Evolutionary conservation across 2,329 filamentous ascomycete species (phyloP), one percentile per base, ranked within the genome.

Genomic region (Cordyceps fumosorosea): DNA sequence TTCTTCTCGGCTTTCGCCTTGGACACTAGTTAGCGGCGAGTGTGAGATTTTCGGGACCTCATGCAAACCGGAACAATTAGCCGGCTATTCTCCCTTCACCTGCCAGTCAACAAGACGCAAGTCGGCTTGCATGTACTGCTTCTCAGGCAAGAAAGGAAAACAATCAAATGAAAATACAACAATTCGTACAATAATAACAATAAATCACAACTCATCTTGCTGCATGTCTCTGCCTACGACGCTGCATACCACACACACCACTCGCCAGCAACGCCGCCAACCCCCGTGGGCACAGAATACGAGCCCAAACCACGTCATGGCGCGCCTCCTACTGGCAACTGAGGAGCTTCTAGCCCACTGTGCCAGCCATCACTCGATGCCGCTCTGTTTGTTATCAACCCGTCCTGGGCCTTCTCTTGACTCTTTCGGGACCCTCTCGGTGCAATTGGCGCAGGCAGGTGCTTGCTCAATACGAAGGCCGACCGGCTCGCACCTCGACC

Each of bases 221-320:
- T 26, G 29, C 44, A 20, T 58, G 29, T 60, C 48, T 60, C 48
- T 32, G 11, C 34, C n/a, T 6, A 34, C 56, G n/a, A 5, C 22
- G 14, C 44, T 56, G 20, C 54, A 56, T 56, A 34, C 56, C 40
- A 26, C 20, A 26, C 45, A 22, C 40, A 47, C 29, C n/a, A 37
- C 12, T 5, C 5, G 4, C n/a, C 44, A 8, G 18, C 10, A 20
- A 20, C 18, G 3, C 24, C 47, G 4, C 24, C 47, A 52, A 24
- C 18, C 47, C 7, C n/a, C 7, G 14, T 24, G 14, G 32, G 40
- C 7, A 22, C 16, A 20, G 26, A 29, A 29, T 6, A 29, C 29
- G 29, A 5, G 48, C 37, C 48, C 26, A 24, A 44, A 20, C 34
- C 37, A 60, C 57, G 57, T 60, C 57, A 60, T 60, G 26, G 57